Percentiles rank a stretch among this genome's conserved stretches.
Evolutionary conservation across 371 early-diverging fungal species (phyloP).

Genomic region (Capillidium rhysosporum): DNA sequence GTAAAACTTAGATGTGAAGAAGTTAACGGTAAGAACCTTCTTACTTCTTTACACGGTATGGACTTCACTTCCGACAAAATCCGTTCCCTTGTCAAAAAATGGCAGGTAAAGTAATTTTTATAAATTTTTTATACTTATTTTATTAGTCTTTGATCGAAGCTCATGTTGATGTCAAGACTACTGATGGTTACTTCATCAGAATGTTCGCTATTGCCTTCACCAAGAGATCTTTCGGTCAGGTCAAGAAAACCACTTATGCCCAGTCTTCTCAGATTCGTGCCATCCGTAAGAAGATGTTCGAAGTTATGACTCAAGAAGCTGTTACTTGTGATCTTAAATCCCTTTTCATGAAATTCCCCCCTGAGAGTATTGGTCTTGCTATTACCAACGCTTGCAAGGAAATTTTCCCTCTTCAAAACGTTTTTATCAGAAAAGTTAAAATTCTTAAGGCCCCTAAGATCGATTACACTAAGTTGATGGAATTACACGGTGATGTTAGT

Average conservation of each 20-base stretch:
- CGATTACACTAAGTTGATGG: constrained; percentile 89
- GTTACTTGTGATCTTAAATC: constrained; percentile 85
- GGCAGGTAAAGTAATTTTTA: constrained; percentile 50
- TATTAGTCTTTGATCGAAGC: constrained; percentile 89
- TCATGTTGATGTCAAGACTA: constrained; percentile 97
- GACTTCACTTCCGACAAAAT: constrained; percentile 99
- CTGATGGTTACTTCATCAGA: constrained; percentile 98
- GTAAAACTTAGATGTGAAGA: constrained; percentile 96
- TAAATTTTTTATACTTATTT: not conserved
- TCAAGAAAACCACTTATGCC: constrained; percentile 98
- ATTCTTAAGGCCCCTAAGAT: constrained; percentile 96
- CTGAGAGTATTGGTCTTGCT: constrained; percentile 79
- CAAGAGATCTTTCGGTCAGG: constrained; percentile 84
- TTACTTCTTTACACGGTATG: constrained; percentile 99
- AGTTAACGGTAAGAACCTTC: constrained; percentile 95
- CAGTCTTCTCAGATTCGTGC: constrained; percentile 90
- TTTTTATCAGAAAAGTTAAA: constrained; percentile 98
- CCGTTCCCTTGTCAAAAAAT: constrained; percentile 99
- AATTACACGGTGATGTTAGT: constrained; percentile 76
- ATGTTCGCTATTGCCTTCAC: constrained; percentile 98
- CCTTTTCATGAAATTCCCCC: constrained; percentile 88
- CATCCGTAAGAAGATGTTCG: constrained; percentile 99
- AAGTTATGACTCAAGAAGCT: constrained; percentile 89
- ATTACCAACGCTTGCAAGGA: constrained; percentile 94
- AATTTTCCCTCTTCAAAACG: constrained; percentile 99